Percentiles rank a stretch among this genome's conserved stretches.
Evolutionary conservation across 768 basidiomycete genomes (phyloP).

Genomic region (Suillus americanus): DNA sequence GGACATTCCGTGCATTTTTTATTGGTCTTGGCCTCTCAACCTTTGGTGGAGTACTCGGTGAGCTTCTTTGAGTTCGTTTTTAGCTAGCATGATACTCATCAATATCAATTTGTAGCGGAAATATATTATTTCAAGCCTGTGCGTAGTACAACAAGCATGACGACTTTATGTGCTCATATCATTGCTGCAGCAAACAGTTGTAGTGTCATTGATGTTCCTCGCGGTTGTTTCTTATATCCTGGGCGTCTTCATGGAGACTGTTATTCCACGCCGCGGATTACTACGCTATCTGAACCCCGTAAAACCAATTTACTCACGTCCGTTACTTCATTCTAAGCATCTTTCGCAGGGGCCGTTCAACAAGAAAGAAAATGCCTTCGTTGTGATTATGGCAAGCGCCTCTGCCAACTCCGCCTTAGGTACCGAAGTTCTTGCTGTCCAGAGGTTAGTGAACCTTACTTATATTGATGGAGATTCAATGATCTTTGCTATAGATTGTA

Average conservation of each 20-base stretch:
- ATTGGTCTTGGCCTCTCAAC: conserved; percentile 46
- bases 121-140: conserved; percentile 57
- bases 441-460: conserved; percentile 21
- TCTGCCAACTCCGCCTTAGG: conserved; percentile 49
- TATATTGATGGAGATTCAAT: background rate
- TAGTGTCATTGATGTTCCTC: conserved; percentile 49
- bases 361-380: conserved; percentile 53
- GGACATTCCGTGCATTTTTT: conserved; percentile 47
- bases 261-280: conserved; percentile 40
- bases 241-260: conserved; percentile 40
- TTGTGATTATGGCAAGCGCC: conserved; percentile 49
- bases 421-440: conserved; percentile 48
- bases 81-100: conserved; percentile 9
- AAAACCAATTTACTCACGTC: conserved; percentile 10
- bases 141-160: conserved; percentile 8
- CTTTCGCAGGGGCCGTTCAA: conserved; percentile 45
- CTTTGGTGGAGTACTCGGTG: conserved; percentile 49
- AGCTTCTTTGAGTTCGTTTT: conserved; percentile 11
- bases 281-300: conserved; percentile 51
- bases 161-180: conserved; percentile 1
- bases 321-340: background rate
- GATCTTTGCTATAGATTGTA: conserved; percentile 23
- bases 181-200: conserved; percentile 42
- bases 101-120: conserved; percentile 32
- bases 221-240: conserved; percentile 48